phyloP scores from a whole-genome alignment of 345 rosid genomes.

The Kandelia obovata region DNA sequence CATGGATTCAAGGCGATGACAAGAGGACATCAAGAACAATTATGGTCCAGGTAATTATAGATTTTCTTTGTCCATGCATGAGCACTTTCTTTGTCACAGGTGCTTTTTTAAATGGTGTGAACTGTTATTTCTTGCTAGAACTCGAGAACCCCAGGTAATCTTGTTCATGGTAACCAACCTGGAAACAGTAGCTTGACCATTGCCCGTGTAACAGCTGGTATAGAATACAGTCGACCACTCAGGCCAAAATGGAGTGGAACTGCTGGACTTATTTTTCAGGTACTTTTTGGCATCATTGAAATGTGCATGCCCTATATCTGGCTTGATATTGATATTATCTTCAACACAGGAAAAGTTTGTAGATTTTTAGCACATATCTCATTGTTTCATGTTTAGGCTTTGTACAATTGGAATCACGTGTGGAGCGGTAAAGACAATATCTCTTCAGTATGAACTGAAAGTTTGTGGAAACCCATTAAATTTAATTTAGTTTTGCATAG shows the following conservation, averaged over 20 bases:
- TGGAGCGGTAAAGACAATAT: too few species aligned
- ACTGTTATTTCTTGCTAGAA: constrained; percentile 45
- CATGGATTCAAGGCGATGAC: constrained; percentile 98
- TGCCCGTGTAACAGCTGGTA: constrained; percentile 73
- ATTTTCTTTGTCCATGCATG: not conserved
- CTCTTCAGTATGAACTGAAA: not conserved
- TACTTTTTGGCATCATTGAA: constrained; percentile 16
- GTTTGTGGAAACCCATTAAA: not conserved
- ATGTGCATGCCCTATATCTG: not conserved
- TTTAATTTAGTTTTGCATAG: not conserved
- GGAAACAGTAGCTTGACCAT: constrained; percentile 65
- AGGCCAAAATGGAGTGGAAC: constrained; percentile 98
- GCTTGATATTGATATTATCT: not conserved
- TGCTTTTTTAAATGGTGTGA: constrained; percentile 1
- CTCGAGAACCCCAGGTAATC: constrained; percentile 92
- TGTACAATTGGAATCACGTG: too few species aligned
- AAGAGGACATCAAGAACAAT: constrained; percentile 86
- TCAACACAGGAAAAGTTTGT: not conserved
- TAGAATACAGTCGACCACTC: constrained; percentile 85
- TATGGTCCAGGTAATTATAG: constrained; percentile 68
- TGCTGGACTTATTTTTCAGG: constrained; percentile 84
- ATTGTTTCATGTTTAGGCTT: not conserved
- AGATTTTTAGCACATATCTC: not conserved
- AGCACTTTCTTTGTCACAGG: not conserved
- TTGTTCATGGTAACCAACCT: constrained; percentile 85